phyloP scores from a whole-genome alignment of 176 grass and related monocot species.

The Stipa capillata region DNA sequence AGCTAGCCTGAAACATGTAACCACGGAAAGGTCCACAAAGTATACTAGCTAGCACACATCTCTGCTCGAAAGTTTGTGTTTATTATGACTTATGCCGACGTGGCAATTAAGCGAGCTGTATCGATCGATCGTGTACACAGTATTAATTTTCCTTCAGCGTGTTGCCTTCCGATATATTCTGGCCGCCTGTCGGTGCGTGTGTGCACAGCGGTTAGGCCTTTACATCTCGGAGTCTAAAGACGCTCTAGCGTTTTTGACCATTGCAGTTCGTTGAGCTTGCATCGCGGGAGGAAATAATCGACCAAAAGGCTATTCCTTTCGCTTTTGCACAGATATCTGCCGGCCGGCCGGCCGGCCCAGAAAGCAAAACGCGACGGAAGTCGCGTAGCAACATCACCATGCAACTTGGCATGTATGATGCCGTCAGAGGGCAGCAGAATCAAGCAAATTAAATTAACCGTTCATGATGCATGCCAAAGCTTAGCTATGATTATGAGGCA shows the following conservation, averaged over 20 bases:
- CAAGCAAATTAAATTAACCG: neutral
- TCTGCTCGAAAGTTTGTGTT: too few species aligned
- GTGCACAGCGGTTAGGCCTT: neutral
- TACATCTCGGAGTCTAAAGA: neutral
- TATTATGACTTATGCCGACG: too few species aligned
- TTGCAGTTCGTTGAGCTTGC: neutral
- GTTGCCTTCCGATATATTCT: neutral
- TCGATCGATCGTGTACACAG: neutral
- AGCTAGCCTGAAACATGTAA: too few species aligned
- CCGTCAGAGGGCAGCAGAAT: neutral
- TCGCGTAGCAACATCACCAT: neutral
- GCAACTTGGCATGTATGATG: neutral
- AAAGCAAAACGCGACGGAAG: neutral
- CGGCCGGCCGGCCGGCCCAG: neutral
- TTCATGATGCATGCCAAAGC: neutral
- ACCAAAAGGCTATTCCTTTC: neutral
- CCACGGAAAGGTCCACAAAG: too few species aligned
- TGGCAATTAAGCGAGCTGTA: neutral
- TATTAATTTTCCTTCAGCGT: slow-evolving; percentile 18
- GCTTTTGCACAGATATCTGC: neutral
- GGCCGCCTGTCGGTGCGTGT: slow-evolving; percentile 6
- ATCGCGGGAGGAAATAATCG: neutral
- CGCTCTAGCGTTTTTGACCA: slow-evolving; percentile 2
- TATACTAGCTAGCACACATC: too few species aligned
- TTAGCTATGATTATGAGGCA: neutral